Conservation (phyloP, 192 early-diverging fungal genomes). For the Backusella luteola region DNA sequence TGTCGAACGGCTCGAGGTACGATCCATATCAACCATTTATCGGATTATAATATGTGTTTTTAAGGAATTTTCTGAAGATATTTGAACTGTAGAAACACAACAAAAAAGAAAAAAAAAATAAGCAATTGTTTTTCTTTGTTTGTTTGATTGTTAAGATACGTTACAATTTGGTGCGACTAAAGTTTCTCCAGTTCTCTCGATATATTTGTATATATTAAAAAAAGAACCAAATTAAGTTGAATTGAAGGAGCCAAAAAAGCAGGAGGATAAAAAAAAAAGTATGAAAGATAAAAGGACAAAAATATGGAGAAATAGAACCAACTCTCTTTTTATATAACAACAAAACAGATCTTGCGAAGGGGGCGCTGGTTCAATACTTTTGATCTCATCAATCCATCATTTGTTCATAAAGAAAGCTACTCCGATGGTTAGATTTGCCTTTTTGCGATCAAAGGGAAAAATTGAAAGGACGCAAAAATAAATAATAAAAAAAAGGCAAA, state of each 20-base stretch:
- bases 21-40: conserved; percentile 21
- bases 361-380: neutral
- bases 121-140: neutral
- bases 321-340: neutral
- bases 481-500: conserved; percentile 13
- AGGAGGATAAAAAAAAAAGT: neutral
- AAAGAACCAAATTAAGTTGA: neutral
- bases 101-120: neutral
- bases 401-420: neutral
- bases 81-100: neutral
- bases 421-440: conserved; percentile 12
- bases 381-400: conserved; percentile 1
- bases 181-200: neutral
- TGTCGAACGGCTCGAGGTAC: neutral
- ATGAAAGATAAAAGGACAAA: neutral
- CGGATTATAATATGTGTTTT: neutral
- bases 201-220: neutral
- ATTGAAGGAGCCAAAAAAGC: neutral
- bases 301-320: neutral
- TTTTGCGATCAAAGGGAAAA: neutral
- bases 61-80: conserved; percentile 18
- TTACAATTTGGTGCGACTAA: neutral
- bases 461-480: neutral
- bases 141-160: neutral
- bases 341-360: neutral